Percentiles rank a stretch among this genome's conserved stretches.
These are phyloP conservation scores for Globisporangium paddicum DNA, from an alignment of 352 stramenopile genomes.

Conservation along the genomic window DNA sequence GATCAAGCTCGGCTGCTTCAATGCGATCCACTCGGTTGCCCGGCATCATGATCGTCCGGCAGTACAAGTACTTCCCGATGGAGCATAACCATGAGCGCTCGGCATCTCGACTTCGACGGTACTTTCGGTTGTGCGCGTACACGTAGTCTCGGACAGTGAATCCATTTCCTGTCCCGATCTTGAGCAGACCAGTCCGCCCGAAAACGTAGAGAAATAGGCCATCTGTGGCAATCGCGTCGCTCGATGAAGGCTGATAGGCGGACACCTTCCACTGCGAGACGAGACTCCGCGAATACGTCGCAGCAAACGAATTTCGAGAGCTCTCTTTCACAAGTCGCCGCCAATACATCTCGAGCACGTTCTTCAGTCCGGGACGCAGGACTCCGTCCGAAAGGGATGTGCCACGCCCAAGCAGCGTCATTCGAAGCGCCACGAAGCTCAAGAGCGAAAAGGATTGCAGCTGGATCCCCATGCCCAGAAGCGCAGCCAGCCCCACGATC, in stretches of 20 bases:
- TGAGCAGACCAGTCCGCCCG: conserved; percentile 51
- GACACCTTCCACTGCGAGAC: conserved; percentile 65
- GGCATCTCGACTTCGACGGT: conserved; percentile 48
- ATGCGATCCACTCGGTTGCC: conserved; percentile 64
- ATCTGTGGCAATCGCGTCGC: conserved; percentile 69
- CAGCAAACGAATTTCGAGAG: conserved; percentile 21
- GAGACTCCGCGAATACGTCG: conserved; percentile 52
- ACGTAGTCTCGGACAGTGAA: conserved; percentile 65
- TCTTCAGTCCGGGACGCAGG: conserved; percentile 16
- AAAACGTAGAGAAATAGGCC: conserved; percentile 69
- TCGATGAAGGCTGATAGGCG: conserved; percentile 54
- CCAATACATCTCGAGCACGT: conserved; percentile 26
- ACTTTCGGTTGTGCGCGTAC: conserved; percentile 58
- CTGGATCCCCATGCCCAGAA: conserved; percentile 49
- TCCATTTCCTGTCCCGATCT: conserved; percentile 65
- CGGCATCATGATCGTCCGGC: conserved; percentile 69
- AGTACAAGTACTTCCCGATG: conserved; percentile 60
- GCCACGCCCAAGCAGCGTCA: conserved; percentile 22
- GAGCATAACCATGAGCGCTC: conserved; percentile 77
- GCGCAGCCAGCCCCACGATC: conserved; percentile 28
- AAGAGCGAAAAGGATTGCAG: conserved; percentile 65
- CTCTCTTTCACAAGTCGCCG: conserved; percentile 25
- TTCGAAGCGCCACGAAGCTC: conserved; percentile 29
- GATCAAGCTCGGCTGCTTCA: conserved; percentile 24
- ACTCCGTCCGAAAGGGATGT: conserved; percentile 12